These are phyloP conservation scores for Gloeopeniophorella convolvens DNA, from an alignment of 768 basidiomycete genomes.

Conservation along the genomic window DNA sequence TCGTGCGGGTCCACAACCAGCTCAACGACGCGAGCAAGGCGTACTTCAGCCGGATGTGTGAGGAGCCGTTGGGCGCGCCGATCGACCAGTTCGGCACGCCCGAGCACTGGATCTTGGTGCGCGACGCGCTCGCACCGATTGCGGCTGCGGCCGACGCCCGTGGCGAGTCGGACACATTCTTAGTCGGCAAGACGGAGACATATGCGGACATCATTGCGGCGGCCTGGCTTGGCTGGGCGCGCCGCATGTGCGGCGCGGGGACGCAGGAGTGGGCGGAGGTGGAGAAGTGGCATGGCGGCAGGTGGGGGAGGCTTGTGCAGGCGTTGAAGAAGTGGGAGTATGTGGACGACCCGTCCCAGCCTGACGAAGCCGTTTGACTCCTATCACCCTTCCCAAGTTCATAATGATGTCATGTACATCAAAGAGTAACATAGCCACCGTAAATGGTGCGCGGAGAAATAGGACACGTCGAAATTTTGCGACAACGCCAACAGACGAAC, in stretches of 20 bases:
- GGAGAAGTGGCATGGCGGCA: slow-evolving; percentile 33
- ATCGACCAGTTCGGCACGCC: slow-evolving; percentile 33
- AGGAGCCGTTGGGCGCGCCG: slow-evolving; percentile 28
- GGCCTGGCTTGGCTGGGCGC: slow-evolving; percentile 28
- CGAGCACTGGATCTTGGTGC: slow-evolving; percentile 35
- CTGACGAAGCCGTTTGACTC: too few species aligned
- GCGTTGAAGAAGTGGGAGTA: slow-evolving; percentile 12
- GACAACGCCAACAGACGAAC: too few species aligned
- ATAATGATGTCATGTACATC: too few species aligned
- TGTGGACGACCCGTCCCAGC: not conserved
- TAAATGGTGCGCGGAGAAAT: too few species aligned
- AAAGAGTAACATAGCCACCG: too few species aligned
- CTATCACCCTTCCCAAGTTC: too few species aligned
- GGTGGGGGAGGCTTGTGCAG: slow-evolving; percentile 20
- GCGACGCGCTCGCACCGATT: slow-evolving; percentile 28
- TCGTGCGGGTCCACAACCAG: slow-evolving; percentile 14
- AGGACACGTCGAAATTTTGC: too few species aligned
- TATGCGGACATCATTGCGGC: slow-evolving; percentile 40
- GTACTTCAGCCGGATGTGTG: slow-evolving; percentile 36
- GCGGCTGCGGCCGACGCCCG: slow-evolving; percentile 11
- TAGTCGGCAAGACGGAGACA: slow-evolving; percentile 33
- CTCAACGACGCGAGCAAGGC: slow-evolving; percentile 32
- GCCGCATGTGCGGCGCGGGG: slow-evolving; percentile 31
- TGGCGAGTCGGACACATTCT: slow-evolving; percentile 14
- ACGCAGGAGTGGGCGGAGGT: slow-evolving; percentile 39